Conservation (phyloP, 306 rosid genomes). For the Corylus americana region DNA sequence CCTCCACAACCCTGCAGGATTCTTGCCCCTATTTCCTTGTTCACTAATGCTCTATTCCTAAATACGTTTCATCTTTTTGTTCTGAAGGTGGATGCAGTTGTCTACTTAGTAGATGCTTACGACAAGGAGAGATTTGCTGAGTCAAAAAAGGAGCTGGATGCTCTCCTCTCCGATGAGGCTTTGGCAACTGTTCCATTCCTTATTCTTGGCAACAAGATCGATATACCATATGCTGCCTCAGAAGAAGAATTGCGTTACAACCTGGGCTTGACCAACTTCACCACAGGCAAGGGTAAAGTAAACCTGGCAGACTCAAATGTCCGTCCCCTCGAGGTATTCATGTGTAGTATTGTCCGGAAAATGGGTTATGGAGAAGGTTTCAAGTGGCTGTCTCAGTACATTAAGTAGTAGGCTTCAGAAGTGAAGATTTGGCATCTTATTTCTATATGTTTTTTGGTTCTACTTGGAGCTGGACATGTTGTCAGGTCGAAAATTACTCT, state of each 20-base stretch:
- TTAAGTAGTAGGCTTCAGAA: conserved; percentile 45
- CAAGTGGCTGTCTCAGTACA: conserved; percentile 92
- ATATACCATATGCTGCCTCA: conserved; percentile 81
- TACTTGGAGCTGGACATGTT: conserved; percentile 24
- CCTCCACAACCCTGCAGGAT: neutral
- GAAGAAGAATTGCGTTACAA: conserved; percentile 79
- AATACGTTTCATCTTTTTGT: conserved; percentile 7
- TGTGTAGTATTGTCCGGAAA: conserved; percentile 91
- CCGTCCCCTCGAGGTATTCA: conserved; percentile 84
- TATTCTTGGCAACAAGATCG: conserved; percentile 83
- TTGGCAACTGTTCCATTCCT: conserved; percentile 75
- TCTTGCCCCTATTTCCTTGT: neutral
- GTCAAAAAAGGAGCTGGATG: conserved; percentile 81
- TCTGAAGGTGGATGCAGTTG: conserved; percentile 82
- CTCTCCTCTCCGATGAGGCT: conserved; percentile 78
- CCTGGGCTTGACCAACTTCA: conserved; percentile 77
- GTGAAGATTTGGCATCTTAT: conserved; percentile 37
- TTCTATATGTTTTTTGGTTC: conserved; percentile 34
- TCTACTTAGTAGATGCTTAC: conserved; percentile 72
- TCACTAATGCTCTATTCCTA: neutral
- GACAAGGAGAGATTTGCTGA: conserved; percentile 86
- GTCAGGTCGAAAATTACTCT: conserved; percentile 26
- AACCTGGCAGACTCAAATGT: conserved; percentile 66
- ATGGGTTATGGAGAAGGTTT: conserved; percentile 95
- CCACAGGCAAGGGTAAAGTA: conserved; percentile 89